phyloP scores from a whole-genome alignment of 2,329 filamentous ascomycete genomes.

The Colletotrichum camelliae region DNA sequence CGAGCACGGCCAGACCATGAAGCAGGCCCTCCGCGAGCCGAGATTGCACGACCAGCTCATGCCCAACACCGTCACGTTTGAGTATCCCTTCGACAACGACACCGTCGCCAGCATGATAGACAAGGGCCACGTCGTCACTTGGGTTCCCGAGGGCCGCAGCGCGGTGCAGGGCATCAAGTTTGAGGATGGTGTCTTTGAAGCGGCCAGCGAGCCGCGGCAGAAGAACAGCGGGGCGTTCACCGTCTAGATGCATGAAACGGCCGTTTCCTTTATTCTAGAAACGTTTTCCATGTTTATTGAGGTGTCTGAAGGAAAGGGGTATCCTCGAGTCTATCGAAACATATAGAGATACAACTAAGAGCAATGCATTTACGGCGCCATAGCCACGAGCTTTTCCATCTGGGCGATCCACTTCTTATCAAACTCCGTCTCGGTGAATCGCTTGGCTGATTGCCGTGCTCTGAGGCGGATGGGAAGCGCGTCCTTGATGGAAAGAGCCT shows the following conservation, averaged over 20 bases:
- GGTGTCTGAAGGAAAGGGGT: constrained; percentile 33
- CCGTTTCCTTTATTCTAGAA: not conserved
- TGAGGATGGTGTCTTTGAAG: constrained; percentile 75
- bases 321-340: constrained; percentile 39
- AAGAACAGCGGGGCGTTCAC: constrained; percentile 70
- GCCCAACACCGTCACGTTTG: constrained; percentile 72
- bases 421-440: constrained; percentile 91
- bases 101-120: constrained; percentile 67
- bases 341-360: constrained; percentile 20
- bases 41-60: constrained; percentile 84
- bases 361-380: constrained; percentile 27
- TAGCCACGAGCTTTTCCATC: constrained; percentile 72
- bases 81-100: constrained; percentile 69
- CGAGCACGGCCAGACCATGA: constrained; percentile 64
- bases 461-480: constrained; percentile 76
- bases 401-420: constrained; percentile 77
- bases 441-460: constrained; percentile 77
- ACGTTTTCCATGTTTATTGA: not conserved
- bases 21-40: constrained; percentile 67
- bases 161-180: constrained; percentile 73
- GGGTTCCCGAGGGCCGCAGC: constrained; percentile 67
- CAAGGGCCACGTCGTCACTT: constrained; percentile 75
- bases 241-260: constrained; percentile 28
- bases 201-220: constrained; percentile 78
- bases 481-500: constrained; percentile 75